A percentile compares a stretch with the other conserved stretches of the same genome.
Conservation (phyloP, 208 protist species). For the Leishmania aethiopica region DNA sequence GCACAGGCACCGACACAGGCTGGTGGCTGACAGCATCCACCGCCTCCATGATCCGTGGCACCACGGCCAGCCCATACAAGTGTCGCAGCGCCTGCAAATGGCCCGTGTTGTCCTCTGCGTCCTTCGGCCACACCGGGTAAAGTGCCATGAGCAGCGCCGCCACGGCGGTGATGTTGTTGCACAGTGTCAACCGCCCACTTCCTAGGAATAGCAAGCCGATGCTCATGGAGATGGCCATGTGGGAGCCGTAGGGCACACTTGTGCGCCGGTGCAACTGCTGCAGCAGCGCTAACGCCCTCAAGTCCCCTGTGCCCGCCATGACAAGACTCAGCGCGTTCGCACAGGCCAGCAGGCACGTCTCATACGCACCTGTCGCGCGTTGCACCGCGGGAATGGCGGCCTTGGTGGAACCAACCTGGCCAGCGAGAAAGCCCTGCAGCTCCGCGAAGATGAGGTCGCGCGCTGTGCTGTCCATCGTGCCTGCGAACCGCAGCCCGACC, state of each 20-base stretch:
- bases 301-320: conserved; percentile 94
- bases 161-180: conserved; percentile 73
- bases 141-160: conserved; percentile 93
- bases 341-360: conserved; percentile 73
- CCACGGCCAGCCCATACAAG: conserved; percentile 94
- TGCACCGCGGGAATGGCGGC: conserved; percentile 56
- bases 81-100: conserved; percentile 93
- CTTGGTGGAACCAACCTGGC: conserved; percentile 63
- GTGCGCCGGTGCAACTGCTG: conserved; percentile 63
- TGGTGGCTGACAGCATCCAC: conserved; percentile 89
- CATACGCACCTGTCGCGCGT: conserved; percentile 76
- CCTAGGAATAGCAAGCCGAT: conserved; percentile 96
- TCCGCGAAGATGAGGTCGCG: conserved; percentile 59
- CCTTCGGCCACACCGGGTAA: conserved; percentile 93
- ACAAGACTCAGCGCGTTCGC: conserved; percentile 75
- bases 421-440: conserved; percentile 70
- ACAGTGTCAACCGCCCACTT: conserved; percentile 89
- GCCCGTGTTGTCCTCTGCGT: conserved; percentile 90
- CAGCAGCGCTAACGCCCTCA: conserved; percentile 71
- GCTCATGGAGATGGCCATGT: conserved; percentile 95
- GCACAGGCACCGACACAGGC: conserved; percentile 71
- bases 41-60: conserved; percentile 91
- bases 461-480: conserved; percentile 66
- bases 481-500: conserved; percentile 81
- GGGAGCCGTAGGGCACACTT: conserved; percentile 87